Evolutionary conservation across 768 basidiomycete species (phyloP).

Genomic region (Pleurotus sapidus): DNA sequence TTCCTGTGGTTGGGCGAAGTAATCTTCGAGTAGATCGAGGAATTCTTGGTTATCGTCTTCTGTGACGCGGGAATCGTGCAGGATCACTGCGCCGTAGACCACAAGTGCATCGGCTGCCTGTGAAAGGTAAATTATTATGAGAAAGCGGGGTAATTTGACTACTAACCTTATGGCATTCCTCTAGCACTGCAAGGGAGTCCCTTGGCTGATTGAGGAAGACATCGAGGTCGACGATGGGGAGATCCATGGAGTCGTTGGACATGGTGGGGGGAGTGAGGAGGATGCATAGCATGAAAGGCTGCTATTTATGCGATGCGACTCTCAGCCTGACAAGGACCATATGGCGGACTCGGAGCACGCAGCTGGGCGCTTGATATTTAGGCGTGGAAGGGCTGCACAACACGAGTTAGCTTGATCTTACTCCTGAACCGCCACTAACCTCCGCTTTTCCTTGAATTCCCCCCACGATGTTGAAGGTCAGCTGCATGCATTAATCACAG

Average conservation of each 20-base stretch:
- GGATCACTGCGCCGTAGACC: conserved; percentile 80
- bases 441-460: conserved; percentile 15
- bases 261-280: conserved; percentile 13
- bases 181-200: conserved; percentile 42
- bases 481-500: neutral
- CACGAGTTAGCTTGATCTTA: conserved; percentile 8
- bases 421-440: conserved; percentile 19
- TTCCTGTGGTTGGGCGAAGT: conserved; percentile 72
- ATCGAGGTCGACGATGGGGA: conserved; percentile 80
- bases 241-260: conserved; percentile 39
- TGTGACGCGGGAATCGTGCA: conserved; percentile 82
- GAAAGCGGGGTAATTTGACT: neutral
- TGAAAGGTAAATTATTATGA: neutral
- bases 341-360: conserved; percentile 1
- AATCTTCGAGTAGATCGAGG: conserved; percentile 90
- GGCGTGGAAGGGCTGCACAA: conserved; percentile 10
- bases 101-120: conserved; percentile 83
- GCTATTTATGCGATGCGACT: conserved; percentile 13
- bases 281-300: conserved; percentile 10
- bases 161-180: conserved; percentile 66
- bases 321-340: conserved; percentile 10
- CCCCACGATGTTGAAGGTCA: conserved; percentile 47
- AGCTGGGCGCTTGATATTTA: conserved; percentile 6
- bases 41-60: conserved; percentile 81
- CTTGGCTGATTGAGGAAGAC: conserved; percentile 50